Base-by-base conservation (phyloP, 495 filamentous ascomycete genomes). In the Penicillium soppii region DNA sequence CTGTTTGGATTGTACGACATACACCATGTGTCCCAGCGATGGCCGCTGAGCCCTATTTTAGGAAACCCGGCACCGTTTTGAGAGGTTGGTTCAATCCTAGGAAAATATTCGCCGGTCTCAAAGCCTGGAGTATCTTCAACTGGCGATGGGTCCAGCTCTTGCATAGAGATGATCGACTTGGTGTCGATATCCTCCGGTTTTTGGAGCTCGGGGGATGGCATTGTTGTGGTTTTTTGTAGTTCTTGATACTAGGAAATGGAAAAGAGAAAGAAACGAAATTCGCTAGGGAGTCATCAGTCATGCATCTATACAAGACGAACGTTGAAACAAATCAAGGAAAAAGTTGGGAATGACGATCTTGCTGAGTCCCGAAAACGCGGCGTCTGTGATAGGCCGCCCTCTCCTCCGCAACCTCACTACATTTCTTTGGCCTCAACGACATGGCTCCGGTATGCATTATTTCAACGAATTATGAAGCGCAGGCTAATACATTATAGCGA, bases 91-190 rank as follows among this genome's bases (percentile, higher is more conserved):
- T 29, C 8, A 4, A 15, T 25, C 32, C 72, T 64, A 16, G 77
- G 73, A 38, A 84, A 75, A 45, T 85, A 85, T 51, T 79, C 78
- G 30, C 87, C 82, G 43, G 64, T 69, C 52, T 80, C 76, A 19
- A 74, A 57, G 15, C 79, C 71, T 0, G 75, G 68, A 8, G 78
- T 79, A 29, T 84, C 82, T 10, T 92, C 86, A 23, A 95, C 86
- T 1, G 91, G 91, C 8, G 84, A 82, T 8, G 91, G 91, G 36
- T 95, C 91, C 22, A 96, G 72, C 50, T 91, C 82, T 44, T 86
- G 77, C 57, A 96, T 81, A 22, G 86, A 89, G 27, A 82, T 66
- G 33, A 84, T 68, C 4, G 84, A 74, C 43, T 61, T 68, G 32
- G 67, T 66, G 25, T 77, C 72, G 32, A 67, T 59, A 32, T 68